These are phyloP conservation scores for Bisporella sp. DNA, from an alignment of 2,329 filamentous ascomycete genomes.

Conservation along the genomic window DNA sequence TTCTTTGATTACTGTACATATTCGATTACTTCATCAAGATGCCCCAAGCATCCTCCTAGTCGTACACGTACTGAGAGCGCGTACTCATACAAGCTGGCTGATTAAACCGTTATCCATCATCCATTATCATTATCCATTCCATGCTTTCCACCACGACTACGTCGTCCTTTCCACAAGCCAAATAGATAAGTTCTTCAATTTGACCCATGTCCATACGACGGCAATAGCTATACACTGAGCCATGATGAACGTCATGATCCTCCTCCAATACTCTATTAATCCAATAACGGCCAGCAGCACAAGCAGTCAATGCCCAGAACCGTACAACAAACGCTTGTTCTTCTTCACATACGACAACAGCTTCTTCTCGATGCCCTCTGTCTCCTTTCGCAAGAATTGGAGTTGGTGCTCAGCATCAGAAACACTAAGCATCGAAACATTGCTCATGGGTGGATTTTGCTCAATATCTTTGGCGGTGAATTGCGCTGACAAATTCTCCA, in stretches of 20 bases:
- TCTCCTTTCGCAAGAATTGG: constrained; percentile 46
- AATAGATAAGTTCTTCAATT: no score
- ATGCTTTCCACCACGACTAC: no score
- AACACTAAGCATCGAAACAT: constrained; percentile 47
- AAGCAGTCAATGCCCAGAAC: constrained; percentile 25
- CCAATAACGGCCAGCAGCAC: not conserved
- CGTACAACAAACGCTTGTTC: constrained; percentile 47
- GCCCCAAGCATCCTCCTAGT: not conserved
- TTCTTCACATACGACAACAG: constrained; percentile 52
- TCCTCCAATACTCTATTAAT: not conserved
- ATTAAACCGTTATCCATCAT: no score
- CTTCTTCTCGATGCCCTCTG: constrained; percentile 55
- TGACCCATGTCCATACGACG: not conserved
- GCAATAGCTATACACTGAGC: not conserved
- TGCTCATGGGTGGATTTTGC: constrained; percentile 21
- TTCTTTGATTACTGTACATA: no score
- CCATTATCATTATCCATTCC: no score
- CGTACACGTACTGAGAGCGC: not conserved
- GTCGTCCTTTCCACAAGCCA: no score
- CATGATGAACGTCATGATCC: not conserved
- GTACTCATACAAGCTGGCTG: not conserved
- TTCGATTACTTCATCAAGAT: no score
- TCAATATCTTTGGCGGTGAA: constrained; percentile 21
- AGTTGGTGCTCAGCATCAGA: constrained; percentile 55
- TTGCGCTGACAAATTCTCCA: constrained; percentile 26